Conservation (phyloP, 345 rosid species). For the Cardiospermum halicacabum region DNA sequence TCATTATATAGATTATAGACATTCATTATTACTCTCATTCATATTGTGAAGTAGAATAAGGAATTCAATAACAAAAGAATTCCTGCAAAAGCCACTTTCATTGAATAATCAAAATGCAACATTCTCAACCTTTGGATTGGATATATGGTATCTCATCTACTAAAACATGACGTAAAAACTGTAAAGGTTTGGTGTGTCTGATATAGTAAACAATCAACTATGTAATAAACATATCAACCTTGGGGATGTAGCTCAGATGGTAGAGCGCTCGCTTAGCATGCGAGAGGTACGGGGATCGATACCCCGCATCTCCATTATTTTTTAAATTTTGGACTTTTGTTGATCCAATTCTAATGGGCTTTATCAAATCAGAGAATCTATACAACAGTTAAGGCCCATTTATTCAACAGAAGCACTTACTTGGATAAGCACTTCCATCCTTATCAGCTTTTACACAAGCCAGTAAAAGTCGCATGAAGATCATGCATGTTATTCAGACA, state of each 20-base stretch:
- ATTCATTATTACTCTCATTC: background rate
- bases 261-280: conserved; percentile 73
- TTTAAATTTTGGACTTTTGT: too few relatives aligned
- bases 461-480: too few relatives aligned
- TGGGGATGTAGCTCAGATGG: conserved; percentile 74
- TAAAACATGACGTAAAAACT: too few relatives aligned
- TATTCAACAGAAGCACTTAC: background rate
- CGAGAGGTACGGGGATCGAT: conserved; percentile 40
- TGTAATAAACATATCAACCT: too few relatives aligned
- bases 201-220: too few relatives aligned
- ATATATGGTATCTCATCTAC: too few relatives aligned
- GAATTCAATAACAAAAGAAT: background rate
- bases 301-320: conserved; percentile 19
- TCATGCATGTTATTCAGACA: too few relatives aligned
- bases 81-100: background rate
- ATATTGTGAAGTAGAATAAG: background rate
- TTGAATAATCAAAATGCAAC: background rate
- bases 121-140: background rate
- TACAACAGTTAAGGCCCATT: background rate
- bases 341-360: too few relatives aligned
- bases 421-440: too few relatives aligned
- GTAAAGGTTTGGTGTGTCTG: too few relatives aligned
- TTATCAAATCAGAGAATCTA: too few relatives aligned
- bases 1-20: background rate
- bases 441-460: too few relatives aligned